These are phyloP conservation scores for Gypsophila paniculata DNA, from an alignment of 179 eudicot species.

Conservation along the genomic window DNA sequence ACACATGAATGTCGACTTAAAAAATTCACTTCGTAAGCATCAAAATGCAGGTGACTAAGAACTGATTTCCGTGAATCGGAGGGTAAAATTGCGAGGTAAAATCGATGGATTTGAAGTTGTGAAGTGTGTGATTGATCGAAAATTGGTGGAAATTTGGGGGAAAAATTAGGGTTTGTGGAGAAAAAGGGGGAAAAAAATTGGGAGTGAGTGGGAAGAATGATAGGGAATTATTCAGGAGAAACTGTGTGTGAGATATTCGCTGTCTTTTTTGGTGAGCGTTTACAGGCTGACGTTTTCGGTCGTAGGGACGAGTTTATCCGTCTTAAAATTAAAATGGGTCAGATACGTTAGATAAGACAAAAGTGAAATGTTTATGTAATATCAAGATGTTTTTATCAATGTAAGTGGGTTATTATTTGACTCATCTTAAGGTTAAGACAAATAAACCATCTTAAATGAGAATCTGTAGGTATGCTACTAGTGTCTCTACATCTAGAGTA, in stretches of 20 bases:
- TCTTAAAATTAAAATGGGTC: no score
- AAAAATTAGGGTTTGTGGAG: neutral
- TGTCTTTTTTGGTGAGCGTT: neutral
- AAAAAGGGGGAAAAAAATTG: no score
- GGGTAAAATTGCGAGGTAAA: neutral
- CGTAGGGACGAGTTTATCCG: no score
- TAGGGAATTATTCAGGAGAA: neutral
- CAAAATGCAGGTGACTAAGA: neutral
- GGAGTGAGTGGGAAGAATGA: neutral
- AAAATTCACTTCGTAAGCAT: slow-evolving; percentile 6
- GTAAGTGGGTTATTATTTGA: no score
- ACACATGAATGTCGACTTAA: slow-evolving; percentile 6
- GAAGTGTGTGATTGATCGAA: neutral
- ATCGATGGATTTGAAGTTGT: neutral
- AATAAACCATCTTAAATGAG: no score
- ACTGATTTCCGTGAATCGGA: neutral
- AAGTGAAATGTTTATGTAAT: no score
- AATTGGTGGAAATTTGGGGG: neutral
- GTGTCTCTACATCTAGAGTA: no score
- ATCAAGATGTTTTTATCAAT: no score
- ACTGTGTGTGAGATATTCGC: neutral
- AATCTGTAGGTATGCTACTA: no score
- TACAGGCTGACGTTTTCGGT: neutral
- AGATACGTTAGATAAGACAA: no score
- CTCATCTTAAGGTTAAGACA: no score